phyloP scores from a whole-genome alignment of 148 eudicot species.

The Arbutus unedo region DNA sequence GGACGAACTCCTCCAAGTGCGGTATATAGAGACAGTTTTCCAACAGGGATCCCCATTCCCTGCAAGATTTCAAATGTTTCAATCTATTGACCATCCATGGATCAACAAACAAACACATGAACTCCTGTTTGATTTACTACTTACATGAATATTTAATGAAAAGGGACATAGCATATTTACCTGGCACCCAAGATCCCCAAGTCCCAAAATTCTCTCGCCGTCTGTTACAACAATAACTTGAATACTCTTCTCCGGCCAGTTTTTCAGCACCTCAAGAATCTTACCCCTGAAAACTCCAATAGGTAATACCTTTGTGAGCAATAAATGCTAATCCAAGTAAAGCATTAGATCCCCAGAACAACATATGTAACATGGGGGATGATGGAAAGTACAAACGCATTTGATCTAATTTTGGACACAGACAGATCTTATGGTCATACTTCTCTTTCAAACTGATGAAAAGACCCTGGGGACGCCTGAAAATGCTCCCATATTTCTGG shows the following conservation, averaged over 20 bases:
- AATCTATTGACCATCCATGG: neutral
- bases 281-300: conserved; percentile 57
- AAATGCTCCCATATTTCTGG: conserved; percentile 93
- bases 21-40: conserved; percentile 83
- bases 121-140: neutral
- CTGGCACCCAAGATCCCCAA: conserved; percentile 98
- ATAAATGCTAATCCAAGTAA: neutral
- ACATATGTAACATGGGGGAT: neutral
- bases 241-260: conserved; percentile 84
- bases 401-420: neutral
- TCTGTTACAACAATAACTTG: conserved; percentile 98
- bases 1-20: conserved; percentile 99
- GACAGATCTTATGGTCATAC: conserved; percentile 31
- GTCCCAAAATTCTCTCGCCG: conserved; percentile 92
- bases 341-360: neutral
- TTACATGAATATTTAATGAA: neutral
- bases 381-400: neutral
- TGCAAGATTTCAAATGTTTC: conserved; percentile 29
- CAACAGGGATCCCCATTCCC: conserved; percentile 99
- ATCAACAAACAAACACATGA: neutral
- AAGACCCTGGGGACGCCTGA: conserved; percentile 88
- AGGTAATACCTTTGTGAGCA: neutral
- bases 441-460: conserved; percentile 87
- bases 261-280: conserved; percentile 77
- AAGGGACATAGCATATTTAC: conserved; percentile 25